Evolutionary conservation across 805 yeast genomes (phyloP).

Genomic region (Cyberlindnera saturnus): DNA sequence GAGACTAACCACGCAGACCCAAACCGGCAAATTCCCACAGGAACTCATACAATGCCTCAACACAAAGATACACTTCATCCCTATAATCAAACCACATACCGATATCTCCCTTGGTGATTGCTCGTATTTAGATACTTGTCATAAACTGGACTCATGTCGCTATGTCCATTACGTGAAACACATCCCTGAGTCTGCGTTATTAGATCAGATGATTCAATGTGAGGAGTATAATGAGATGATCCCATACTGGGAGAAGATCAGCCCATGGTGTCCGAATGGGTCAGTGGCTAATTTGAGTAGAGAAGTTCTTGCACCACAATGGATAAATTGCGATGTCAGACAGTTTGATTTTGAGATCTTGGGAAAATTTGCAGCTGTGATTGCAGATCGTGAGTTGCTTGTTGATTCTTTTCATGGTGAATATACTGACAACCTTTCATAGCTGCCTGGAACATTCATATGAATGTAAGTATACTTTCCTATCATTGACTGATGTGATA

Average conservation of each 20-base stretch:
- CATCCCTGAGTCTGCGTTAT: conserved; percentile 28
- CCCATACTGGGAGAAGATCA: conserved; percentile 17
- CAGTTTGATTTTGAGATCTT: conserved; percentile 60
- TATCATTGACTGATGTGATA: no score
- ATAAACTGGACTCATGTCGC: conserved; percentile 72
- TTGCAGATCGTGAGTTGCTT: conserved; percentile 50
- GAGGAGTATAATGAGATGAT: conserved; percentile 18
- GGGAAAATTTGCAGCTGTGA: conserved; percentile 77
- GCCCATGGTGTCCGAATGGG: conserved; percentile 30
- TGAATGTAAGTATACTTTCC: conserved; percentile 36
- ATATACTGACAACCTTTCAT: no score
- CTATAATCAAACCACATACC: conserved; percentile 52
- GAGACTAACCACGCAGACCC: conserved; percentile 17
- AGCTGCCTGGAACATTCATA: conserved; percentile 93
- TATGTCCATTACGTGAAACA: conserved; percentile 67
- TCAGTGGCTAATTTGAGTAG: conserved; percentile 30
- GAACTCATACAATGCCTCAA: conserved; percentile 16
- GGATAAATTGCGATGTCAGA: conserved; percentile 83
- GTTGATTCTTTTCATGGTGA: conserved; percentile 24
- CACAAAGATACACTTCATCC: conserved; percentile 44
- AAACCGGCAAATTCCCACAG: conserved; percentile 24
- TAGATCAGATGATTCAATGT: conserved; percentile 15
- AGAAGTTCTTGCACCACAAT: conserved; percentile 54
- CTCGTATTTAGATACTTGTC: conserved; percentile 91
- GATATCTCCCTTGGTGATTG: conserved; percentile 80